Evolutionary conservation across 1,139 yeast species (phyloP), one percentile per base, ranked within the genome.

Genomic region (Taphrina flavorubra): DNA sequence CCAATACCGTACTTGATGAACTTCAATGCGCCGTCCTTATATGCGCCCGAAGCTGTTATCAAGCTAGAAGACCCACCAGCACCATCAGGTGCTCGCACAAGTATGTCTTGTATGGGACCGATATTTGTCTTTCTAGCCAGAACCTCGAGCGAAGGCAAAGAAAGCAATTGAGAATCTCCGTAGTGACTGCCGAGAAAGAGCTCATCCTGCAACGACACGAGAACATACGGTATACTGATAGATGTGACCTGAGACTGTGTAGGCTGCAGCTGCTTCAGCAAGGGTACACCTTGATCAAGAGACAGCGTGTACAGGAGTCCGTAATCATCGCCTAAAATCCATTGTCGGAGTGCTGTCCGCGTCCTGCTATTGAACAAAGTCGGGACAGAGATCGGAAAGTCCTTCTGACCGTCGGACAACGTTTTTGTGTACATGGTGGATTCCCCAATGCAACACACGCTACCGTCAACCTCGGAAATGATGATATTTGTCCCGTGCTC

Each of bases 181-280:
- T 68, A 73, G 46, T 73, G 74, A 31, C 74, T 72, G 8, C 74
- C 73, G n/a, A 73, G 70, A 60, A 73, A 73, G 42, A 73, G 68
- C 31, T 70, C 60, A 16, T 61, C 34, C 25, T 65, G 36, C 31
- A 65, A 56, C 14, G 67, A n/a, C 6, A 63, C 67, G 10, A 63
- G 67, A 18, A 57, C 64, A 60, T 65, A 68, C 4, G 72, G 73
- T 16, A 70, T 60, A 25, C 66, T 72, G 56, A 71, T 55, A 13
- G 72, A 55, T 5, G 72, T 53, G 16, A 65, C 40, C 16, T 67
- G 53, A 6, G 55, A 34, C 25, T 49, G 55, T 8, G 56, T 31
- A 36, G 62, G 39, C 16, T 51, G 60, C 49, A 65, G 34, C 20
- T 51, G 60, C 6, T 18, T 47, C 6, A 59, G 60, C 42, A 57